Evolutionary conservation across 1,284 basidiomycete genomes (phyloP), one percentile per base, ranked within the genome.

Genomic region (Trametes hirsuta): DNA sequence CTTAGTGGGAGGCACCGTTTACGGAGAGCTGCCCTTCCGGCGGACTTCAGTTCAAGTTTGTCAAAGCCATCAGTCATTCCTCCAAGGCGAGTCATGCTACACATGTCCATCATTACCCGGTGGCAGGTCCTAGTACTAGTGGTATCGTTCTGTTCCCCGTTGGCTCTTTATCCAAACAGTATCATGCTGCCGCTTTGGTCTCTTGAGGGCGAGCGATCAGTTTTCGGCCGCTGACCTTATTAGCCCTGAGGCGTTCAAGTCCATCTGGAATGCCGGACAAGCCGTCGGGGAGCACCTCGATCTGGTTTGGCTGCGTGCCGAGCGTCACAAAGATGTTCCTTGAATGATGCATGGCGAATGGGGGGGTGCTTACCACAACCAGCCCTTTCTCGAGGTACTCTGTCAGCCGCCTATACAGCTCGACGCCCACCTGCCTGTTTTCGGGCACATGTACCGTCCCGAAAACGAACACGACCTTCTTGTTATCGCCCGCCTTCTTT

Each of bases 151-250:
- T 18, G 18, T 18, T 18, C 18, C 18, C 18, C 18, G 18, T 18
- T 18, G 18, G 18, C 18, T 18, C 18, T 18, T 18, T 18, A 18
- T 18, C 18, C 18, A 18, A 18, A 18, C 18, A 18, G 18, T 18
- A 18, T 18, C 18, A 18, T 18, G 18, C 18, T 18, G 18, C 18
- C 18, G 18, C 18, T 18, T 18, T 18, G 30, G 30, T 30, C 30
- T 30, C 30, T 8, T 30, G 30, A 8, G 30, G 30, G 30, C 30
- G 1, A 30, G 5, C 30, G 8, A 86, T 74, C 6, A 86, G 68
- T 65, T 86, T 85, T 22, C 68, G 65, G 1, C 76, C 81, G 30
- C 80, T 83, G n/a, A 85, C 75, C 55, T 78, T 59, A 6, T 76
- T 72, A 2, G 67, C 63, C 65, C 72, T 69, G 66, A 86, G 54